Conservation (phyloP, 2,329 filamentous ascomycete species). For the Lachnellula arida region DNA sequence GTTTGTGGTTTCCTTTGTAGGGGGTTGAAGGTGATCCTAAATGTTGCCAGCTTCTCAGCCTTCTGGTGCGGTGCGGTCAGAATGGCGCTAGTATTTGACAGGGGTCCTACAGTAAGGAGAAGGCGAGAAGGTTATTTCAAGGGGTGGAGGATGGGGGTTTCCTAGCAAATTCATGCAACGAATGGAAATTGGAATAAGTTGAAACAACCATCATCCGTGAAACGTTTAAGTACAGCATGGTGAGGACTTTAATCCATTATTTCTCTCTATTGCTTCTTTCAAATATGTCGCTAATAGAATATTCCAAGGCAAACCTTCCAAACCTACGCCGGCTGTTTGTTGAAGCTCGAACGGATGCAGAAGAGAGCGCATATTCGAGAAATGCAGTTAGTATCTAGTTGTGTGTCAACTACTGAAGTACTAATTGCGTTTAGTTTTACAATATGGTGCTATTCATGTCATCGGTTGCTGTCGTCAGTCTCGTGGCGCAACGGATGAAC, state of each 20-base stretch:
- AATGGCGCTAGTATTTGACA: conserved; percentile 13
- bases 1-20: background rate
- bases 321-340: conserved; percentile 96
- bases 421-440: conserved; percentile 67
- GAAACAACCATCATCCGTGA: conserved; percentile 15
- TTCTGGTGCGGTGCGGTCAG: conserved; percentile 5
- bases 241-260: conserved; percentile 9
- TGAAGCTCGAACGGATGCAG: conserved; percentile 84
- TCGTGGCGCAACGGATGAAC: conserved; percentile 79
- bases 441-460: conserved; percentile 96
- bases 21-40: background rate
- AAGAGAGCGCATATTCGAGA: conserved; percentile 90
- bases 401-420: conserved; percentile 2
- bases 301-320: conserved; percentile 64
- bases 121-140: too few relatives aligned
- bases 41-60: conserved; percentile 6
- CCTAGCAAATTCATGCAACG: conserved; percentile 13
- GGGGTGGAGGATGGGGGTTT: background rate
- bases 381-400: conserved; percentile 65
- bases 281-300: conserved; percentile 23
- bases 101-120: background rate
- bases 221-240: conserved; percentile 18
- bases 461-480: conserved; percentile 88
- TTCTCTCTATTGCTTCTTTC: background rate
- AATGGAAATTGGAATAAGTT: conserved; percentile 2